Evolutionary conservation across 768 basidiomycete genomes (phyloP), one percentile per base, ranked within the genome.

Genomic region (Hericium alpestre): DNA sequence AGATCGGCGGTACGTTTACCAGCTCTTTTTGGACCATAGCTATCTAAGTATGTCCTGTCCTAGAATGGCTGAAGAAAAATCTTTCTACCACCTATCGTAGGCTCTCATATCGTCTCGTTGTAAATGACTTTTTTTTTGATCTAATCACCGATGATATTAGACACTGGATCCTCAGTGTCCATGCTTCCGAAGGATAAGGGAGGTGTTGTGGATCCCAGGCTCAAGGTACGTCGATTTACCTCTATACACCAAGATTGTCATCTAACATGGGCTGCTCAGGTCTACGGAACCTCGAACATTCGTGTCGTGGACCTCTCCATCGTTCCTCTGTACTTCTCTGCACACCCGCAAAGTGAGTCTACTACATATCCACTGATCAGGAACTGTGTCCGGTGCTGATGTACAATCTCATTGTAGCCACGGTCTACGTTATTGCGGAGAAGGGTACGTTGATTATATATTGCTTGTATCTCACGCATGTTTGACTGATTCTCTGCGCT

Each of bases 241-340:
- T 15, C 39, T 40, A 25, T 25, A 16, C 25, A 13, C 20, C 32
- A 13, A 32, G 8, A 7, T 46, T n/a, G 11, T 2, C 18, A 46
- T 50, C 38, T 15, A 6, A 38, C 12, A 4, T 22, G 6, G 10
- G n/a, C 46, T 10, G 6, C 2, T 2, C 32, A 62, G 59, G 69
- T 70, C 18, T 70, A 70, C 53, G 66, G 63, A 1, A 68, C 67
- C 16, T 55, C 50, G 51, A 70, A 70, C 55, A n/a, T 70, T 4
- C 59, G 70, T 5, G 66, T 70, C 18, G 66, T 67, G 9, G 69
- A 70, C 54, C 38, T 65, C n/a, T 65, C 64, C 9, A 60, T 70
- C 13, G 27, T 70, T 20, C 69, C 69, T 3, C 56, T 68, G n/a
- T 66, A 68, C 25, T 38, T 68, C 22, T 59, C 55, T 3, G 64